phyloP scores from a whole-genome alignment of 192 early-diverging fungal genomes.

The Kappamyces sp. region DNA sequence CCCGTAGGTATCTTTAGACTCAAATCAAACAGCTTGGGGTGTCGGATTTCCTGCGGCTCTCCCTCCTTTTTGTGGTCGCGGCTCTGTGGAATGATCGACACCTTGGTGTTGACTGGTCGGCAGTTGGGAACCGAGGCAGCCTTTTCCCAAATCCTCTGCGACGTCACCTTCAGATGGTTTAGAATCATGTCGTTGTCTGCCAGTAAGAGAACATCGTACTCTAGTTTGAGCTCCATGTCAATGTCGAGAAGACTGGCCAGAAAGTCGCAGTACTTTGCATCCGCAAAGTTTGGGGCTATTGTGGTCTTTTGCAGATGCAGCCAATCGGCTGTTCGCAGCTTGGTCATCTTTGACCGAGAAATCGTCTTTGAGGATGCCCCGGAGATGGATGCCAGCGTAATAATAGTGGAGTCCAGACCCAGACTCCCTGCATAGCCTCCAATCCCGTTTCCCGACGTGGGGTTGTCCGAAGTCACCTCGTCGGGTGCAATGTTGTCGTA shows the following conservation, averaged over 20 bases:
- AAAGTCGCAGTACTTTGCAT: slow-evolving; percentile 26
- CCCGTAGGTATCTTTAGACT: slow-evolving; percentile 42
- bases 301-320: slow-evolving; percentile 10
- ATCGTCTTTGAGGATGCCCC: slow-evolving; percentile 8
- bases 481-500: slow-evolving; percentile 26
- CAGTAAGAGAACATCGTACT: slow-evolving; percentile 37
- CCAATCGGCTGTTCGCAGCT: slow-evolving; percentile 41
- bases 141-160: slow-evolving; percentile 36
- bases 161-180: slow-evolving; percentile 34
- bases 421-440: slow-evolving; percentile 8
- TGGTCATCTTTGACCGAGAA: slow-evolving; percentile 17
- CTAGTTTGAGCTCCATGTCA: slow-evolving; percentile 47
- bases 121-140: slow-evolving; percentile 22
- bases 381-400: slow-evolving; percentile 11
- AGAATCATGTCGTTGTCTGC: slow-evolving; percentile 36
- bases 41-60: slow-evolving; percentile 6
- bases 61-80: slow-evolving; percentile 10
- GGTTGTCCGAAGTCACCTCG: not conserved
- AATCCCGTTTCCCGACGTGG: not conserved
- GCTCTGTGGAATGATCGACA: slow-evolving; percentile 10
- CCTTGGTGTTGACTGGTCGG: slow-evolving; percentile 22
- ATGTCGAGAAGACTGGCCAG: slow-evolving; percentile 33
- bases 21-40: slow-evolving; percentile 37
- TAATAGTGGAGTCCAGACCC: slow-evolving; percentile 7
- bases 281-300: slow-evolving; percentile 33